Evolutionary conservation across 2,329 filamentous ascomycete genomes (phyloP).

Genomic region (Magnaporthiopsis poae): DNA sequence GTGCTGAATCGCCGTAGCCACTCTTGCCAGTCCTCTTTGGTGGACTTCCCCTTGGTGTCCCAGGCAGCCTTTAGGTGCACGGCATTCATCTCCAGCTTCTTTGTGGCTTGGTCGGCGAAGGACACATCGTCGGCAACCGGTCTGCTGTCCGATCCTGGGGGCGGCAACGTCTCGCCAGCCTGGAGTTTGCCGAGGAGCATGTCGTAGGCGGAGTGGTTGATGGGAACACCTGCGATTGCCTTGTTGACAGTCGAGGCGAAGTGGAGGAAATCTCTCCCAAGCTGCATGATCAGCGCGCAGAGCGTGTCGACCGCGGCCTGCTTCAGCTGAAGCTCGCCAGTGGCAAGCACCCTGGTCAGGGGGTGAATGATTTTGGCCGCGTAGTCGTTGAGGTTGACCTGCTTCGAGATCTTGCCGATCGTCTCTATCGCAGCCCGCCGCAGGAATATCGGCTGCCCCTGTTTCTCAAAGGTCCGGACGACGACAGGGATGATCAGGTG

Average conservation of each 20-base stretch:
- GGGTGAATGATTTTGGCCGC: conserved; percentile 94
- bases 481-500: conserved; percentile 95
- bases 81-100: conserved; percentile 94
- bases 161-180: conserved; percentile 88
- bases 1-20: conserved; percentile 97
- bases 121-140: conserved; percentile 57
- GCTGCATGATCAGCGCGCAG: conserved; percentile 88
- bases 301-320: conserved; percentile 83
- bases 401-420: conserved; percentile 82
- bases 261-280: conserved; percentile 88
- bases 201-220: conserved; percentile 84
- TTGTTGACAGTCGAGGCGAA: conserved; percentile 93
- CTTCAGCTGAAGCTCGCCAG: conserved; percentile 62
- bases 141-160: conserved; percentile 59
- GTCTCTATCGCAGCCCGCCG: conserved; percentile 88
- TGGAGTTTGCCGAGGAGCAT: conserved; percentile 85
- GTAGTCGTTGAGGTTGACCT: conserved; percentile 95
- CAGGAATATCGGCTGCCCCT: conserved; percentile 67
- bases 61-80: conserved; percentile 94
- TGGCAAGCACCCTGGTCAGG: conserved; percentile 69
- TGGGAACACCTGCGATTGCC: conserved; percentile 65
- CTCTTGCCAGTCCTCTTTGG: conserved; percentile 97
- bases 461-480: conserved; percentile 85
- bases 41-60: conserved; percentile 94
- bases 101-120: conserved; percentile 74